phyloP scores from a whole-genome alignment of 2,329 filamentous ascomycete genomes.

The Plenodomus lindquistii region DNA sequence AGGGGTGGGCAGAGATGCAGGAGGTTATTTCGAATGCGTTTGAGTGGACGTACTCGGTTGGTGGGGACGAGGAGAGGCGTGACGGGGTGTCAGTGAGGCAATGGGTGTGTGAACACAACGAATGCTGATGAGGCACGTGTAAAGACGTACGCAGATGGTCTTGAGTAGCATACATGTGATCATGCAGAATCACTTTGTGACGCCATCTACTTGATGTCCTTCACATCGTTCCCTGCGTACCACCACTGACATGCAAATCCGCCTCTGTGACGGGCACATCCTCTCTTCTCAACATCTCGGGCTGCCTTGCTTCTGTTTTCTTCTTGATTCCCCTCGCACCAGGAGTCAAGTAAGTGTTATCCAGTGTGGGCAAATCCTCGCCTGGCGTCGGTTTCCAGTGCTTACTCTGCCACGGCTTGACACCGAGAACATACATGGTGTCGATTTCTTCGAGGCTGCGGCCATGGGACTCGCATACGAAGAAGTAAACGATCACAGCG shows the following conservation, averaged over 20 bases:
- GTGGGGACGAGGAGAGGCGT: no score
- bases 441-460: conserved; percentile 79
- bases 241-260: conserved; percentile 17
- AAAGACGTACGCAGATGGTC: no score
- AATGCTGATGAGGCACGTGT: no score
- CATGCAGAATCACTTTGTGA: no score
- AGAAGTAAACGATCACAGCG: conserved; percentile 72
- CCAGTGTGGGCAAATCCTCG: conserved; percentile 38
- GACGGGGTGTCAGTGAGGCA: no score
- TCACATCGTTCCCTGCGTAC: background rate
- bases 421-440: conserved; percentile 67
- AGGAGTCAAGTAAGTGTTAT: conserved; percentile 40
- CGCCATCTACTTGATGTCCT: no score
- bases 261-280: conserved; percentile 15
- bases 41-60: no score
- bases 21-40: no score
- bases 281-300: conserved; percentile 28
- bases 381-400: conserved; percentile 52
- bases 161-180: no score
- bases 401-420: conserved; percentile 65
- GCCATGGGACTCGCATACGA: conserved; percentile 74
- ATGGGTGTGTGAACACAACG: no score
- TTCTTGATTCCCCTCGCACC: conserved; percentile 42
- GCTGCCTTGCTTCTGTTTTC: conserved; percentile 35
- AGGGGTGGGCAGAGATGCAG: no score